Conservation (phyloP, 2,329 filamentous ascomycete genomes). For the Fusarium sarcochroum region DNA sequence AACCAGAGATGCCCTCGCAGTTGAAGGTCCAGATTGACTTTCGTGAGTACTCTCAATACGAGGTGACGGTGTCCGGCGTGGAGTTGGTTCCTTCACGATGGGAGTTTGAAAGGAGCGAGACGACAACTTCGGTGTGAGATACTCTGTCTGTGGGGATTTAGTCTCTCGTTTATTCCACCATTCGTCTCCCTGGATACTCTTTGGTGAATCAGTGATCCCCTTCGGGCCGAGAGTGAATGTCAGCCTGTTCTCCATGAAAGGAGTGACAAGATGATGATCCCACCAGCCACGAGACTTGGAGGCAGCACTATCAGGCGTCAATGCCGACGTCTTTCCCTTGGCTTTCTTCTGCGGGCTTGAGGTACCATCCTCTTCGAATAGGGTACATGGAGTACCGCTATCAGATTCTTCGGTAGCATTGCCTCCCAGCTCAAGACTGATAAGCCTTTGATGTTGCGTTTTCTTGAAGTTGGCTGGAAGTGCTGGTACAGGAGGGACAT, state of each 20-base stretch:
- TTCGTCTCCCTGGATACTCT: slow-evolving; percentile 49
- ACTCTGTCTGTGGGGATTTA: slow-evolving; percentile 33
- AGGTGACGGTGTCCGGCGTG: slow-evolving; percentile 53
- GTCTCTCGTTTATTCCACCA: slow-evolving; percentile 55
- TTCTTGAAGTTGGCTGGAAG: slow-evolving; percentile 64
- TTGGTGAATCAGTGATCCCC: slow-evolving; percentile 52
- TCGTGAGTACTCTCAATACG: slow-evolving; percentile 29
- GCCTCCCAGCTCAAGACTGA: slow-evolving; percentile 53
- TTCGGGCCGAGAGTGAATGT: slow-evolving; percentile 59
- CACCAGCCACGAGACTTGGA: slow-evolving; percentile 80
- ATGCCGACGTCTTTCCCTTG: slow-evolving; percentile 55
- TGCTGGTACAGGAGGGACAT: slow-evolving; percentile 72
- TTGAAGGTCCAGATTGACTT: slow-evolving; percentile 38
- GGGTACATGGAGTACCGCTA: slow-evolving; percentile 70
- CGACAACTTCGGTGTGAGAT: slow-evolving; percentile 34
- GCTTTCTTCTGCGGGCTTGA: slow-evolving; percentile 56
- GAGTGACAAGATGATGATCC: slow-evolving; percentile 81
- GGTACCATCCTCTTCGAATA: slow-evolving; percentile 78
- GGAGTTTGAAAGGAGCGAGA: slow-evolving; percentile 50
- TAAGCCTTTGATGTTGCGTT: slow-evolving; percentile 51
- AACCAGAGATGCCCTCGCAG: slow-evolving; percentile 34
- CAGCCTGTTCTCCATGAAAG: slow-evolving; percentile 67
- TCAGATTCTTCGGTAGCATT: slow-evolving; percentile 63
- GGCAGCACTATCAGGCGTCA: slow-evolving; percentile 64
- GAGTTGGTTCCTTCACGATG: slow-evolving; percentile 56